These are phyloP conservation scores for Agaricales sp. DNA, from an alignment of 1,284 basidiomycete genomes.

Conservation along the genomic window DNA sequence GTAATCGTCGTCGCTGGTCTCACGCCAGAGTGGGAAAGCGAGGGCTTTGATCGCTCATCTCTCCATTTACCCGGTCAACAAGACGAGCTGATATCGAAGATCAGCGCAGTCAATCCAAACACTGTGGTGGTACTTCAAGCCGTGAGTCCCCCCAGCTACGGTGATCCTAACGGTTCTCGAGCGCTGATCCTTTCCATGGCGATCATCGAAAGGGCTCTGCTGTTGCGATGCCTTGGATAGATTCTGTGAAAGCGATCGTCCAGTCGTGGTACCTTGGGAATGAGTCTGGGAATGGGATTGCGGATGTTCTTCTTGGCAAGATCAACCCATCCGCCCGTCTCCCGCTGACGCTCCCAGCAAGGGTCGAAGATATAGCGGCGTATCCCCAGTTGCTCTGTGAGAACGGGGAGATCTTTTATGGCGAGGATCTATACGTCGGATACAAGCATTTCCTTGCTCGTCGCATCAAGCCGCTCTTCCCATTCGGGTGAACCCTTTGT, in stretches of 20 bases:
- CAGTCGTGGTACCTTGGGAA: slow-evolving; percentile 71
- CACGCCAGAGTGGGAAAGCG: slow-evolving; percentile 60
- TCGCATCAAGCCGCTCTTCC: slow-evolving; percentile 48
- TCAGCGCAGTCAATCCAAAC: slow-evolving; percentile 52
- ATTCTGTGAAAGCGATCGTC: slow-evolving; percentile 38
- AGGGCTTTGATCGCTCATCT: slow-evolving; percentile 55
- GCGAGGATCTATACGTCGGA: slow-evolving; percentile 60
- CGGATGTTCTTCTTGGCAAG: slow-evolving; percentile 63
- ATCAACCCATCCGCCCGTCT: slow-evolving; percentile 66
- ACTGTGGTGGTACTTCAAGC: slow-evolving; percentile 60
- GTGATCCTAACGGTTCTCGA: neutral
- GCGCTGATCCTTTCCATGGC: slow-evolving; percentile 1
- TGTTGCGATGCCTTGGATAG: slow-evolving; percentile 57
- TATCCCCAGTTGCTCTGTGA: slow-evolving; percentile 43
- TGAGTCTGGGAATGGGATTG: slow-evolving; percentile 65
- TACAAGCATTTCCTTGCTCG: slow-evolving; percentile 62
- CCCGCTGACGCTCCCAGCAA: slow-evolving; percentile 55
- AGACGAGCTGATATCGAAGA: slow-evolving; percentile 48
- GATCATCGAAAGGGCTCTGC: slow-evolving; percentile 40
- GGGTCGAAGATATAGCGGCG: slow-evolving; percentile 57
- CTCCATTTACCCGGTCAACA: slow-evolving; percentile 48
- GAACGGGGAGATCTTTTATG: slow-evolving; percentile 54
- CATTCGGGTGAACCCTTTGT: slow-evolving; percentile 45
- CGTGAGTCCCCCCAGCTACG: slow-evolving; percentile 26
- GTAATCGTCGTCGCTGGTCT: slow-evolving; percentile 56